These are phyloP conservation scores for Myochromella boudieri DNA, from an alignment of 768 basidiomycete species.

Conservation along the genomic window DNA sequence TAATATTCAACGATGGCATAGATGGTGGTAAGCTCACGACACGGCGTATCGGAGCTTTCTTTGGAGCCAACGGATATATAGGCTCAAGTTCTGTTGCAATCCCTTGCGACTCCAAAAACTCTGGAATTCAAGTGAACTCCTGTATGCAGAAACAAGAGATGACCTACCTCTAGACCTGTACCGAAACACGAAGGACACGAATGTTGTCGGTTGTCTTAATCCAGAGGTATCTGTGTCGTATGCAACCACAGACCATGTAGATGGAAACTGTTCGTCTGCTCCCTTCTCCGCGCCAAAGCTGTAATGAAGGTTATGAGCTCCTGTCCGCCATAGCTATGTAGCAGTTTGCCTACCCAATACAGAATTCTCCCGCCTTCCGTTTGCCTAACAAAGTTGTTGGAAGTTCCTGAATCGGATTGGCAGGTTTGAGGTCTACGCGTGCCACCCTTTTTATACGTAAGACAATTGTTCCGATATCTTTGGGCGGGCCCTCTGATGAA, in stretches of 20 bases:
- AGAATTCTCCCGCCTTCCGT: constrained; percentile 41
- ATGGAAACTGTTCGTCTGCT: constrained; percentile 38
- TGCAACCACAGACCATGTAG: constrained; percentile 56
- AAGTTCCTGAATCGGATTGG: constrained; percentile 42
- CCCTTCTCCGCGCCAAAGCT: constrained; percentile 50
- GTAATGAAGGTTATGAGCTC: background rate
- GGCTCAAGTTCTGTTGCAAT: constrained; percentile 37
- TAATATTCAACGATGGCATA: constrained; percentile 12
- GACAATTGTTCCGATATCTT: constrained; percentile 52
- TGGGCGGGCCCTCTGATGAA: constrained; percentile 21
- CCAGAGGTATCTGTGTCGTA: constrained; percentile 35
- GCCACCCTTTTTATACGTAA: constrained; percentile 46
- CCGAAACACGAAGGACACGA: constrained; percentile 66
- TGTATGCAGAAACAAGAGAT: background rate
- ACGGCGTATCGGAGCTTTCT: constrained; percentile 30
- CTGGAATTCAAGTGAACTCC: constrained; percentile 25
- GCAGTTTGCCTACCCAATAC: constrained; percentile 40
- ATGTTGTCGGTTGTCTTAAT: constrained; percentile 41
- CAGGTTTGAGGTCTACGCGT: constrained; percentile 22
- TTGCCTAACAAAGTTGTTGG: constrained; percentile 35
- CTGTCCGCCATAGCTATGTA: background rate
- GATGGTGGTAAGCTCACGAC: constrained; percentile 39
- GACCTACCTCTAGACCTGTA: constrained; percentile 56
- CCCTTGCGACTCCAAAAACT: constrained; percentile 51
- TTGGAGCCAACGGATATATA: constrained; percentile 18